Percentiles rank a stretch among this genome's conserved stretches.
phyloP scores from a whole-genome alignment of 2,329 filamentous ascomycete species.

The Byssochlamys sp. region DNA sequence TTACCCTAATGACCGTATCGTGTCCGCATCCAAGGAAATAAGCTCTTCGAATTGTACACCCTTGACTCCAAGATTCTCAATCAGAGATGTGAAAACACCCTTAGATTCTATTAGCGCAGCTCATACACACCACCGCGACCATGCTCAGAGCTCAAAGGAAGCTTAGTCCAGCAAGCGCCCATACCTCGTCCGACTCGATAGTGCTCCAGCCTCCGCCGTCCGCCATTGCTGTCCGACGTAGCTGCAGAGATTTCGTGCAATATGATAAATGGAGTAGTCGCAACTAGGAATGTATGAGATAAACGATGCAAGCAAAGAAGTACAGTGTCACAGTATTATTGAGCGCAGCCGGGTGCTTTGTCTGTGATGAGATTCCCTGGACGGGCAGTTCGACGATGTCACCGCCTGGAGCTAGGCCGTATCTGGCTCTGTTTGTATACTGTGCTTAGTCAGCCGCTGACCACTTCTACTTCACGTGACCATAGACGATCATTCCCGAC shows the following conservation, averaged over 20 bases:
- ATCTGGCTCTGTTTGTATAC: not conserved
- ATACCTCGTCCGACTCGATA: constrained; percentile 90
- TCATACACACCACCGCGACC: not conserved
- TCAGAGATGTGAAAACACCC: constrained; percentile 95
- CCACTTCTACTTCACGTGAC: no score
- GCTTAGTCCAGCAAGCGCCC: constrained; percentile 15
- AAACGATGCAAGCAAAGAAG: not conserved
- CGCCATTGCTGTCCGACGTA: constrained; percentile 50
- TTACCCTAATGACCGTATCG: constrained; percentile 36
- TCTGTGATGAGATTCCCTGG: not conserved
- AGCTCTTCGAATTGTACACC: constrained; percentile 96
- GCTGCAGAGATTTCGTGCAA: not conserved
- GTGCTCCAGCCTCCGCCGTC: constrained; percentile 73
- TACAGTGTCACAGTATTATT: not conserved
- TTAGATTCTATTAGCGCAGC: constrained; percentile 21
- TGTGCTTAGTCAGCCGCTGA: no score
- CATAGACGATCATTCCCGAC: no score
- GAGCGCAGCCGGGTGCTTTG: not conserved
- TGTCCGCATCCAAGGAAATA: constrained; percentile 70
- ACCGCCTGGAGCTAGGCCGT: not conserved
- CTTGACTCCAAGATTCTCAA: constrained; percentile 83
- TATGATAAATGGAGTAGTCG: not conserved
- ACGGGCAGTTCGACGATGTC: not conserved
- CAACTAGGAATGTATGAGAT: not conserved
- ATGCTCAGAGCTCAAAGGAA: not conserved